Evolutionary conservation across 257 asterid species (phyloP).

Genomic region (Oldenlandia corymbosa): DNA sequence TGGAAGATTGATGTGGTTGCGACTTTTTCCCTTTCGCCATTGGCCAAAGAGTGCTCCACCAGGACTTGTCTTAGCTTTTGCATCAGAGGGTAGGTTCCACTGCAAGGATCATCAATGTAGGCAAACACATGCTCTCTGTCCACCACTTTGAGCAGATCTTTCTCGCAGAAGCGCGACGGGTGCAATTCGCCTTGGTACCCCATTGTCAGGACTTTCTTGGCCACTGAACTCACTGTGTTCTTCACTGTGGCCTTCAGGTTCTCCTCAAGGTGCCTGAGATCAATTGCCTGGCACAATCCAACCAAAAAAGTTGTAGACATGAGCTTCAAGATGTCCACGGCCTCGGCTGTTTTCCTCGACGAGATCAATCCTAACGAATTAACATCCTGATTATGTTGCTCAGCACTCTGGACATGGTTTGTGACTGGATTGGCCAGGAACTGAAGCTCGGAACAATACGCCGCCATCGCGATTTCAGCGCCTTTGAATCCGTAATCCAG

Average conservation of each 20-base stretch:
- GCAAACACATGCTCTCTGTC: conserved; percentile 26
- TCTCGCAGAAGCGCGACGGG: conserved; percentile 21
- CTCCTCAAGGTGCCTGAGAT: conserved; percentile 30
- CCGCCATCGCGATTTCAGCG: conserved; percentile 30
- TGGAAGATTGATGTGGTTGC: conserved; percentile 26
- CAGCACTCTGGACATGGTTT: conserved; percentile 33
- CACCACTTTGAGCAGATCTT: conserved; percentile 25
- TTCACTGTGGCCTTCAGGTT: conserved; percentile 24
- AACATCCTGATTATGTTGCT: conserved; percentile 31
- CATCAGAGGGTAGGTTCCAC: conserved; percentile 24
- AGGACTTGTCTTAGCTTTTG: conserved; percentile 25
- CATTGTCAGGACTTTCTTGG: conserved; percentile 23
- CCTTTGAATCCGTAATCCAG: conserved; percentile 31
- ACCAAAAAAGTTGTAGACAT: conserved; percentile 28
- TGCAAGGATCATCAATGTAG: conserved; percentile 28
- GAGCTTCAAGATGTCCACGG: conserved; percentile 22
- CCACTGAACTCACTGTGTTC: conserved; percentile 12
- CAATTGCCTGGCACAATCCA: conserved; percentile 29
- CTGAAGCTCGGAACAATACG: conserved; percentile 33
- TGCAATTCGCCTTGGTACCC: conserved; percentile 19
- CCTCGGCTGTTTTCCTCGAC: conserved; percentile 25
- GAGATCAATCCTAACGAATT: conserved; percentile 29
- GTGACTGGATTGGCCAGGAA: conserved; percentile 30
- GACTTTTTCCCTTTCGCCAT: conserved; percentile 16
- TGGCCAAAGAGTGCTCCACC: conserved; percentile 24